phyloP scores from a whole-genome alignment of 2,329 filamentous ascomycete genomes.

The Botryotinia globosa region DNA sequence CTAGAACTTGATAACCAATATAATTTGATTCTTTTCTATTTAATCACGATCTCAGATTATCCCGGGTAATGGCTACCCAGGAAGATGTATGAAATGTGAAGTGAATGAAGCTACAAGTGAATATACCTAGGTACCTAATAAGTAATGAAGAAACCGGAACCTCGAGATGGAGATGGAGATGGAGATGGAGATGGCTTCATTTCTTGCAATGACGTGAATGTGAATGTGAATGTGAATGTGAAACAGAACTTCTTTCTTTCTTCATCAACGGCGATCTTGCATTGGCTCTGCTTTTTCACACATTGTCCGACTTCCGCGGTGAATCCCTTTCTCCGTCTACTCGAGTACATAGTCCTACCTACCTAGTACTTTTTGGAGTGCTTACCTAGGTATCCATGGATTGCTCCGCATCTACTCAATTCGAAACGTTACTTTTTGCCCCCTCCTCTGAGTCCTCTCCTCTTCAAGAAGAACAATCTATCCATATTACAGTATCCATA shows the following conservation, averaged over 20 bases:
- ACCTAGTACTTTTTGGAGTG: neutral
- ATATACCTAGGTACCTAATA: neutral
- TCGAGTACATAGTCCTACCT: too few relatives aligned
- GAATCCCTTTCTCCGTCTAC: neutral
- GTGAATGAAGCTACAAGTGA: neutral
- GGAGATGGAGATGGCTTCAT: neutral
- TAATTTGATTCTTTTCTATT: neutral
- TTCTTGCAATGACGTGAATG: neutral
- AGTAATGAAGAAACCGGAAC: neutral
- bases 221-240: constrained; percentile 4
- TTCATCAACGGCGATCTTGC: neutral
- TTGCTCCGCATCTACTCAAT: constrained; percentile 7
- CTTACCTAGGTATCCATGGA: too few relatives aligned
- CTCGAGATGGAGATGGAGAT: neutral
- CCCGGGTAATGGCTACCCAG: neutral
- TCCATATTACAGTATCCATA: neutral
- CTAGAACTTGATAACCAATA: neutral
- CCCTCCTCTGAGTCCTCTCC: neutral
- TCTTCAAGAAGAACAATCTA: neutral
- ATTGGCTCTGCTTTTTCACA: neutral
- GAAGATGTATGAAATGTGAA: neutral
- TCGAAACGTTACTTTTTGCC: neutral
- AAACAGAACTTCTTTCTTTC: neutral
- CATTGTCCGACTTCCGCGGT: neutral
- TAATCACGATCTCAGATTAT: neutral